phyloP scores from a whole-genome alignment of 768 basidiomycete genomes.

The Steccherinum ochraceum region DNA sequence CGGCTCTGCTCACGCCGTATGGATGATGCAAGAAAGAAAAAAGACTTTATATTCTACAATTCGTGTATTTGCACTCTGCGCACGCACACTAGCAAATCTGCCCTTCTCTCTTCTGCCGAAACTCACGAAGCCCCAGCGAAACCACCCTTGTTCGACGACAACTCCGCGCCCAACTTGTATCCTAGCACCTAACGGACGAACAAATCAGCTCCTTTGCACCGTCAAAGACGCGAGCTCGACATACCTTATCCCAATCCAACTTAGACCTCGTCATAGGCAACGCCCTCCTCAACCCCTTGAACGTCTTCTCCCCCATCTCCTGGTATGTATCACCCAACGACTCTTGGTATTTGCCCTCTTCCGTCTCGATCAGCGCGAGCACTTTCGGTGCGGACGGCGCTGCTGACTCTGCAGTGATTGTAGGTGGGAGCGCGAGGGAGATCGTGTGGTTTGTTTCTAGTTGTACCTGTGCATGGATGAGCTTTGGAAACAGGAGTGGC shows the following conservation, averaged over 20 bases:
- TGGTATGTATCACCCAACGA: constrained; percentile 79
- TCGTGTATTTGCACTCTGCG: too few relatives aligned
- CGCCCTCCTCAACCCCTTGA: constrained; percentile 85
- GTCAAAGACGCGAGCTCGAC: not conserved
- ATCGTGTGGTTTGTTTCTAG: constrained; percentile 69
- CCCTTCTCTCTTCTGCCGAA: too few relatives aligned
- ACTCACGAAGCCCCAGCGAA: constrained; percentile 28
- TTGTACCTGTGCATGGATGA: constrained; percentile 61
- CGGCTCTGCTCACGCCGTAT: too few relatives aligned
- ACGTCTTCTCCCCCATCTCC: constrained; percentile 89
- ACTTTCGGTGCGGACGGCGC: constrained; percentile 59
- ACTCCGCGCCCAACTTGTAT: constrained; percentile 73
- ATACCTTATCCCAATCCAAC: constrained; percentile 91
- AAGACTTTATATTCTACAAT: too few relatives aligned
- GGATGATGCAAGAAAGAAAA: too few relatives aligned
- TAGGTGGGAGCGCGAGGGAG: constrained; percentile 56
- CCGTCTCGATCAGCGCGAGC: constrained; percentile 73
- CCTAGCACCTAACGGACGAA: constrained; percentile 36
- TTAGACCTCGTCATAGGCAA: constrained; percentile 91
- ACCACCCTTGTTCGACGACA: constrained; percentile 57
- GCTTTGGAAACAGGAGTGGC: not conserved
- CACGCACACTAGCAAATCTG: too few relatives aligned
- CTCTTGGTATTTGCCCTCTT: constrained; percentile 74
- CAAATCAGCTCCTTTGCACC: not conserved
- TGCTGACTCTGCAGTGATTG: constrained; percentile 46